Evolutionary conservation across 2,329 filamentous ascomycete species (phyloP).

Genomic region (Taxawa tesnikishii): DNA sequence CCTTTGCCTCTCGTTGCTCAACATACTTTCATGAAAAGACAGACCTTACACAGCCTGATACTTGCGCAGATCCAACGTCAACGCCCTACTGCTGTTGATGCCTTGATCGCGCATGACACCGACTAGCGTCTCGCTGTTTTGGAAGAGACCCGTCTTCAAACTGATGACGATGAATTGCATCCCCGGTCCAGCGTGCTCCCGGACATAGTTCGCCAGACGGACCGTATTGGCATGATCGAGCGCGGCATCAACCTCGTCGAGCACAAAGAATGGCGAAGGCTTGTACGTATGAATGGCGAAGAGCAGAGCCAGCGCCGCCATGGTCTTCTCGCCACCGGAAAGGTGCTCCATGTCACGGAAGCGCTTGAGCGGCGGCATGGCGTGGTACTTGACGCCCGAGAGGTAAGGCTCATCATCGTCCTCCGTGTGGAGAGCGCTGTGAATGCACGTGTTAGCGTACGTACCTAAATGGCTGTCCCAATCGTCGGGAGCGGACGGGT

Average conservation of each 20-base stretch:
- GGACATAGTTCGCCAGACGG: conserved; percentile 92
- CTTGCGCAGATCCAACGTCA: conserved; percentile 65
- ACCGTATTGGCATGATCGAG: conserved; percentile 97
- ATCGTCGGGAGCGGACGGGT: conserved; percentile 1
- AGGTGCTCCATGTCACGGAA: conserved; percentile 99
- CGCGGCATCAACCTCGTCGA: conserved; percentile 95
- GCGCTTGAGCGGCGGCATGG: conserved; percentile 95
- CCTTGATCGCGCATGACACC: conserved; percentile 93
- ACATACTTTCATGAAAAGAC: too few relatives aligned
- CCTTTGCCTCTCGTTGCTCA: too few relatives aligned
- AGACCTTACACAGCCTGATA: conserved; percentile 17
- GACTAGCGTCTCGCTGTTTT: conserved; percentile 89
- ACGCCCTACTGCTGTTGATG: conserved; percentile 78
- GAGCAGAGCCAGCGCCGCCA: conserved; percentile 89
- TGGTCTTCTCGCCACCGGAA: conserved; percentile 95
- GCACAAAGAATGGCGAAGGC: conserved; percentile 90
- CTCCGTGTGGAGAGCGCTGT: conserved; percentile 75
- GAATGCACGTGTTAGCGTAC: conserved; percentile 33
- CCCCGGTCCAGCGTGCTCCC: conserved; percentile 83
- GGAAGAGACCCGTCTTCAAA: conserved; percentile 89
- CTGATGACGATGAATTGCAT: conserved; percentile 99
- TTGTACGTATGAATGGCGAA: conserved; percentile 97
- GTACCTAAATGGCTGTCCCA: too few relatives aligned
- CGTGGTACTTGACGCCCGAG: conserved; percentile 93
- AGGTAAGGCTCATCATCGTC: conserved; percentile 95